Conservation (phyloP, 1,139 yeast species). For the Pichia sp. region DNA sequence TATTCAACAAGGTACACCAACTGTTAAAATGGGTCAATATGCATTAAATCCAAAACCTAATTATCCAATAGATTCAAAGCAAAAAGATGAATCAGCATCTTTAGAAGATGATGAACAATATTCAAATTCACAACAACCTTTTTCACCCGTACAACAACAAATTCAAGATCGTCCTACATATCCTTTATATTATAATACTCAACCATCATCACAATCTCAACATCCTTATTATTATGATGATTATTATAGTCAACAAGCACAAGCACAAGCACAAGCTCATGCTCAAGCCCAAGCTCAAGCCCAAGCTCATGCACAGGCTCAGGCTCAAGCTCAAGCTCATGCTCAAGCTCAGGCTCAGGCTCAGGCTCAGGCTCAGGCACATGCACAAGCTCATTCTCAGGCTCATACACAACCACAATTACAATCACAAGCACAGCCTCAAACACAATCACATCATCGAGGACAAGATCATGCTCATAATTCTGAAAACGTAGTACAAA, state of each 20-base stretch:
- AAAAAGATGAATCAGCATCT: too few species aligned
- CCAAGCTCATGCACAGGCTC: slow-evolving; percentile 18
- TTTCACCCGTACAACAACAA: too few species aligned
- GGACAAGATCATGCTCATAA: slow-evolving; percentile 19
- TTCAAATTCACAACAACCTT: not conserved
- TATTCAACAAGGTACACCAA: slow-evolving; percentile 32
- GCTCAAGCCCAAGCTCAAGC: slow-evolving; percentile 23
- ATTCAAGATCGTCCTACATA: too few species aligned
- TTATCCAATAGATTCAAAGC: slow-evolving; percentile 6
- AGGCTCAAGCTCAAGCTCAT: slow-evolving; percentile 19
- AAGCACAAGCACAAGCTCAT: slow-evolving; percentile 10
- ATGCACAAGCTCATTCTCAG: slow-evolving; percentile 18
- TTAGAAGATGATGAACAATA: not conserved
- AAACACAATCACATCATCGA: slow-evolving; percentile 15
- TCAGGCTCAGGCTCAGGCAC: slow-evolving; percentile 22
- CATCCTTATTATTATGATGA: not conserved
- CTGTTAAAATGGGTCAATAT: slow-evolving; percentile 28
- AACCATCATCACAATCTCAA: not conserved
- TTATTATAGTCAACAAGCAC: too few species aligned
- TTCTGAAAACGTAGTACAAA: too few species aligned
- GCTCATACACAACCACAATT: slow-evolving; percentile 12
- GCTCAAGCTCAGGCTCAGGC: slow-evolving; percentile 17
- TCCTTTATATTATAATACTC: too few species aligned
- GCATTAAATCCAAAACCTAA: slow-evolving; percentile 19
- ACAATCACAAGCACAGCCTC: slow-evolving; percentile 8